phyloP scores from a whole-genome alignment of 148 eudicot genomes.

The Rhododendron simsii region DNA sequence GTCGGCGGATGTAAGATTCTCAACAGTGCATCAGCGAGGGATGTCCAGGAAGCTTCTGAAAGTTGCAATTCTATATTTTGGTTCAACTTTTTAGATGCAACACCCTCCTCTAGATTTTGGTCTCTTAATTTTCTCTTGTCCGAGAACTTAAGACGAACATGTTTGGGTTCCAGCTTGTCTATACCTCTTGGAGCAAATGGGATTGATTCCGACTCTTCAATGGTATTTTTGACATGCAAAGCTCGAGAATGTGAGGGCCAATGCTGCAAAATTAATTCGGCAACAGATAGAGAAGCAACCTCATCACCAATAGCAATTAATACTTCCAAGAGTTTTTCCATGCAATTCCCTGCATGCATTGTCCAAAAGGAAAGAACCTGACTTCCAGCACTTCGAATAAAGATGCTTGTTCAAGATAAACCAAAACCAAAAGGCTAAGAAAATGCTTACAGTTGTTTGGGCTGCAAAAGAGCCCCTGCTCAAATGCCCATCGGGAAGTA shows the following conservation, averaged over 20 bases:
- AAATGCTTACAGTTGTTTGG: slow-evolving; percentile 87
- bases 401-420: not conserved
- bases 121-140: slow-evolving; percentile 62
- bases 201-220: slow-evolving; percentile 73
- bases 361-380: slow-evolving; percentile 2
- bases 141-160: slow-evolving; percentile 70
- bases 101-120: slow-evolving; percentile 29
- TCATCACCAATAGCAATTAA: slow-evolving; percentile 97
- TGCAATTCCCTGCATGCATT: slow-evolving; percentile 83
- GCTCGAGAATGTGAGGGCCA: slow-evolving; percentile 99
- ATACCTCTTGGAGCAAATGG: slow-evolving; percentile 94
- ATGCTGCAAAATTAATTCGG: slow-evolving; percentile 76
- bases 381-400: not conserved
- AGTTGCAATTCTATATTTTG: slow-evolving; percentile 49
- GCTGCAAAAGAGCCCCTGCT: slow-evolving; percentile 93
- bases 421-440: not conserved
- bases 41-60: slow-evolving; percentile 69
- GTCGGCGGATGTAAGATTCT: slow-evolving; percentile 38
- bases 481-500: slow-evolving; percentile 98
- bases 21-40: slow-evolving; percentile 54
- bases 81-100: slow-evolving; percentile 54
- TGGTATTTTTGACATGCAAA: slow-evolving; percentile 72
- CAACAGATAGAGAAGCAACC: slow-evolving; percentile 86
- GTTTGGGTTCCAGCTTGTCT: slow-evolving; percentile 89
- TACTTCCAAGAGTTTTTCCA: slow-evolving; percentile 97